Evolutionary conservation across 257 asterid genomes (phyloP), one percentile per base, ranked within the genome.

Genomic region (Ocimum tenuiflorum): DNA sequence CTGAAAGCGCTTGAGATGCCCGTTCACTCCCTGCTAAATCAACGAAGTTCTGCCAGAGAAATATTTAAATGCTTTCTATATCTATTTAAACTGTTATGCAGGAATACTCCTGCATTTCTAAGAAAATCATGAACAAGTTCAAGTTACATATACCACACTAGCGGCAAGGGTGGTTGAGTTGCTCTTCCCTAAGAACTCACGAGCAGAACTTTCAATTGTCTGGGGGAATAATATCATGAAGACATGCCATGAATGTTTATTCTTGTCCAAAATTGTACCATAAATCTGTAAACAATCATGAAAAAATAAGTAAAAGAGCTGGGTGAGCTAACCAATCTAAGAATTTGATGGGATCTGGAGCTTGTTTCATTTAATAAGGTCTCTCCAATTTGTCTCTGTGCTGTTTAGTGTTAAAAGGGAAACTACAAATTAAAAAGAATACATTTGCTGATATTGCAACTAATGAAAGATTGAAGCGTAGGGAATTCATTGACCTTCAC

Each of bases 261-360:
- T 38, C 31, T 45, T 13, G 15, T 41, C 22, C 43, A 42, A 56
- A 47, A 71, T 47, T 62, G 46, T 29, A 57, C 11, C 60, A 15
- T 69, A 11, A 69, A 19, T 11, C 5, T 33, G 3, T 31, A 31
- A 66, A n/a, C 15, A 18, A 12, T 22, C 13, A 62, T 38, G 43
- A 64, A 18, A 46, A 45, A 73, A 23, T 50, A 47, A 65, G 66
- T 62, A 59, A 14, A 38, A 23, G 71, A 45, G 67, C 68, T 51
- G 35, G 6, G 55, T 12, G 52, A 63, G 68, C 82, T 36, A 76
- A 94, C 99, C 97, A 94, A 69, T 82, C 95, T 89, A 69, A 94
- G 97, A 71, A 94, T 94, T 77, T 94, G 99, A 83, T 94, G 99
- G 59, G 99, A 94, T 77, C 99, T 91, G 47, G 99, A 94, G 80